Conservation (phyloP, 2,329 filamentous ascomycete genomes). For the Diaporthe australafricana region DNA sequence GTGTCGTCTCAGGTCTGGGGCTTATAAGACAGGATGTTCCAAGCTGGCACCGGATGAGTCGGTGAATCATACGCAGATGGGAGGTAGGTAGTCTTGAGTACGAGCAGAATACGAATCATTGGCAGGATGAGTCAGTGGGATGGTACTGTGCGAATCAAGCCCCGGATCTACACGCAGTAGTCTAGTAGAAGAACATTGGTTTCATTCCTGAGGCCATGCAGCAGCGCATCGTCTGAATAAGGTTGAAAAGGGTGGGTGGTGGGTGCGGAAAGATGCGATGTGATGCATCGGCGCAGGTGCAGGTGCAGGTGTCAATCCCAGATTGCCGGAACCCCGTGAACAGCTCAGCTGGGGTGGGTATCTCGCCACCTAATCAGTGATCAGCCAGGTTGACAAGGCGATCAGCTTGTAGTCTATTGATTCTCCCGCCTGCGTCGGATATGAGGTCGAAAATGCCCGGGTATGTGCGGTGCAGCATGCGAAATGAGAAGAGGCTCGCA, state of each 20-base stretch:
- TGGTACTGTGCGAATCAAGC: background rate
- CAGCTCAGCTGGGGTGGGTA: background rate
- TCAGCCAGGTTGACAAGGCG: background rate
- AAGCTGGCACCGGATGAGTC: background rate
- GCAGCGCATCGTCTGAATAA: background rate
- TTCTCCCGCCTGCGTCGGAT: constrained; percentile 14
- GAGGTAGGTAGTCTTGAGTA: background rate
- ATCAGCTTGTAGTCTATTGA: too few relatives aligned
- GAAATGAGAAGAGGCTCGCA: background rate
- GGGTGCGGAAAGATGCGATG: too few relatives aligned
- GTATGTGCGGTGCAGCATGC: too few relatives aligned
- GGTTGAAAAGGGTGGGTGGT: background rate
- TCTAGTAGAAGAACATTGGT: background rate
- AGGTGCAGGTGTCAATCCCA: constrained; percentile 22
- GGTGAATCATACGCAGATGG: background rate
- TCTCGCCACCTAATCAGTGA: background rate
- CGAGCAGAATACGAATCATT: too few relatives aligned
- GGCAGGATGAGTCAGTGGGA: background rate
- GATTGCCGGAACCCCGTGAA: background rate
- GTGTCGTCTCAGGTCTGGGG: constrained; percentile 15
- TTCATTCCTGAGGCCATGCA: background rate
- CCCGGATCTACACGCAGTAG: background rate
- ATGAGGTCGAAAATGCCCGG: background rate
- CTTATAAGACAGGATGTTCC: constrained; percentile 15
- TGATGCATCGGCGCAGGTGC: background rate